These are phyloP conservation scores for Lichtheimia hyalospora DNA, from an alignment of 371 early-diverging fungal species.

Conservation along the genomic window DNA sequence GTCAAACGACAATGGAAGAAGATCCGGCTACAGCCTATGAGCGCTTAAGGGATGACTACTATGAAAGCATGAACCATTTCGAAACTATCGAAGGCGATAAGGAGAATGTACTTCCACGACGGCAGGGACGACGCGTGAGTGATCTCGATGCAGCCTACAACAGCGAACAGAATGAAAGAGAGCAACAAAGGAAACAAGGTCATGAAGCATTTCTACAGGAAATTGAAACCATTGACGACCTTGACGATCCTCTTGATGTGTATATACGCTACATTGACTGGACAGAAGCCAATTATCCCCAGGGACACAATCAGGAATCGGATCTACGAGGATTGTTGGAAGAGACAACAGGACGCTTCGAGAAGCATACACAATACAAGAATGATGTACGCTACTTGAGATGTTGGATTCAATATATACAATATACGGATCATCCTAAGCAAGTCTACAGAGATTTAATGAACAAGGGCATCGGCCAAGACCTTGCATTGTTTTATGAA, in stretches of 20 bases:
- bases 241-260: conserved; percentile 78
- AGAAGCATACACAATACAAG: conserved; percentile 64
- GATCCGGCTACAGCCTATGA: conserved; percentile 3
- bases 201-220: conserved; percentile 47
- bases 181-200: conserved; percentile 27
- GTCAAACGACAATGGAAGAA: background rate
- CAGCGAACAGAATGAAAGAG: conserved; percentile 28
- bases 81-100: conserved; percentile 65
- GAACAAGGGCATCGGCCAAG: conserved; percentile 70
- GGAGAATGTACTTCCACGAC: conserved; percentile 80
- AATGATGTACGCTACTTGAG: conserved; percentile 78
- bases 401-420: conserved; percentile 73
- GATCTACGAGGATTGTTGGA: conserved; percentile 61
- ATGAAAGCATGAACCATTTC: conserved; percentile 33
- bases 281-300: conserved; percentile 70
- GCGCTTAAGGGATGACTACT: conserved; percentile 13
- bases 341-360: conserved; percentile 57
- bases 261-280: conserved; percentile 74
- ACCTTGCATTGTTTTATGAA: conserved; percentile 71
- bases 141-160: conserved; percentile 44
- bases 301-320: conserved; percentile 58
- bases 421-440: conserved; percentile 50
- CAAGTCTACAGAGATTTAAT: conserved; percentile 73
- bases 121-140: conserved; percentile 66
- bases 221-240: conserved; percentile 47